Evolutionary conservation across 176 grass and related monocot genomes (phyloP).

Genomic region (Cocos nucifera): DNA sequence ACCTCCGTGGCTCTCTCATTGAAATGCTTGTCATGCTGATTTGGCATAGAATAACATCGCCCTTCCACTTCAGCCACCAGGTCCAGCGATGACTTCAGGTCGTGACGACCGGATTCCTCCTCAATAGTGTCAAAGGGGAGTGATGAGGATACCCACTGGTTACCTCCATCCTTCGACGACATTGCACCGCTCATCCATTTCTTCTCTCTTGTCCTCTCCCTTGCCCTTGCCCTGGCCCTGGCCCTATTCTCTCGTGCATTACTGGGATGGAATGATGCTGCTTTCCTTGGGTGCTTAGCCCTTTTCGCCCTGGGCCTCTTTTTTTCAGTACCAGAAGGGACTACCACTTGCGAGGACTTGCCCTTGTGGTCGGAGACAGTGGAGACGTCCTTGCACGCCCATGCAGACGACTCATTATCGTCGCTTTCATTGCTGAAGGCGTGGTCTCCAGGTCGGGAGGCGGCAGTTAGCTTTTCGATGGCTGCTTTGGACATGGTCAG

Average conservation of each 20-base stretch:
- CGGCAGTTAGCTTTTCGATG: slow-evolving; percentile 50
- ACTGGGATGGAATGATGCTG: slow-evolving; percentile 25
- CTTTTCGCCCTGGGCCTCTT: slow-evolving; percentile 42
- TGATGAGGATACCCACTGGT: slow-evolving; percentile 18
- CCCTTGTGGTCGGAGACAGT: slow-evolving; percentile 52
- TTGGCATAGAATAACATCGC: slow-evolving; percentile 34
- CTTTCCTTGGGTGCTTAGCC: slow-evolving; percentile 25
- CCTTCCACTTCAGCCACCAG: slow-evolving; percentile 47
- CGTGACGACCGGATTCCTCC: slow-evolving; percentile 11
- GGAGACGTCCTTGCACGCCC: slow-evolving; percentile 44
- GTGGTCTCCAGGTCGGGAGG: background rate
- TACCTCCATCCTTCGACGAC: slow-evolving; percentile 4
- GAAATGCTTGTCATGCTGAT: slow-evolving; percentile 1
- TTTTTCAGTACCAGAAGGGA: slow-evolving; percentile 5
- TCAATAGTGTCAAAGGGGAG: slow-evolving; percentile 33
- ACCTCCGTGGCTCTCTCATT: slow-evolving; percentile 31
- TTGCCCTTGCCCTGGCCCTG: slow-evolving; percentile 74
- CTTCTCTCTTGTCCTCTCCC: slow-evolving; percentile 84
- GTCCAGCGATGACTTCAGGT: slow-evolving; percentile 22
- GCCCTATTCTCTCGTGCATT: slow-evolving; percentile 62
- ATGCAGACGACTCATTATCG: slow-evolving; percentile 35
- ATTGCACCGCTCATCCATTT: slow-evolving; percentile 48
- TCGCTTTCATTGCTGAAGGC: slow-evolving; percentile 3
- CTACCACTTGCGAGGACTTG: slow-evolving; percentile 1
- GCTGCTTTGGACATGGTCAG: slow-evolving; percentile 66